phyloP scores from a whole-genome alignment of 2,329 filamentous ascomycete genomes.

The Thielaviopsis ethacetica region DNA sequence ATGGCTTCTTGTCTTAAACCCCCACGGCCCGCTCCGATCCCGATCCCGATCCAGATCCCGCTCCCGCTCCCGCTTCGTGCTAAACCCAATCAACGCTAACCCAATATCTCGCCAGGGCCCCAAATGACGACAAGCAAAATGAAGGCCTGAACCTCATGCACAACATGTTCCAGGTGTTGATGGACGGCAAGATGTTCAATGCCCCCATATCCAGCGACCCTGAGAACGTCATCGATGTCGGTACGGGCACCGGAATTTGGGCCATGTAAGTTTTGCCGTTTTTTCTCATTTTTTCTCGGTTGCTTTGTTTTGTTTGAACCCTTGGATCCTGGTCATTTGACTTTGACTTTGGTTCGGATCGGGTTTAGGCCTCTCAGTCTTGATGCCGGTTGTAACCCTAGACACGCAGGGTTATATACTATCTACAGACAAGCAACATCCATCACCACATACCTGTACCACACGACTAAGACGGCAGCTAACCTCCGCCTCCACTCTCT shows the following conservation, averaged over 20 bases:
- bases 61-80: neutral
- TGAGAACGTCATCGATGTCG: conserved; percentile 19
- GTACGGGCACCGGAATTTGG: conserved; percentile 21
- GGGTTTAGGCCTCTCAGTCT: too few species aligned
- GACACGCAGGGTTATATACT: neutral
- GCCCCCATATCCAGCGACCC: conserved; percentile 16
- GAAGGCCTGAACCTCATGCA: conserved; percentile 13
- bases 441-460: too few species aligned
- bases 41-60: neutral
- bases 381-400: neutral
- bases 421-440: too few species aligned
- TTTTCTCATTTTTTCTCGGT: neutral
- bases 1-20: neutral
- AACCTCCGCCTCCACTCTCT: neutral
- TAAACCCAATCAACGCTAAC: neutral
- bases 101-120: conserved; percentile 10
- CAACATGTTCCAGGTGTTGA: conserved; percentile 10
- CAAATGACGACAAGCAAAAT: conserved; percentile 17
- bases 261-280: conserved; percentile 17
- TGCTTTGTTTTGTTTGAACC: neutral
- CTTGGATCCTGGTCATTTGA: neutral
- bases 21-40: neutral
- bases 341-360: neutral
- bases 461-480: too few species aligned
- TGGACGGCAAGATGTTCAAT: conserved; percentile 12